Base-by-base conservation (phyloP, 805 yeast species). In the Candida arabinofermentans region DNA sequence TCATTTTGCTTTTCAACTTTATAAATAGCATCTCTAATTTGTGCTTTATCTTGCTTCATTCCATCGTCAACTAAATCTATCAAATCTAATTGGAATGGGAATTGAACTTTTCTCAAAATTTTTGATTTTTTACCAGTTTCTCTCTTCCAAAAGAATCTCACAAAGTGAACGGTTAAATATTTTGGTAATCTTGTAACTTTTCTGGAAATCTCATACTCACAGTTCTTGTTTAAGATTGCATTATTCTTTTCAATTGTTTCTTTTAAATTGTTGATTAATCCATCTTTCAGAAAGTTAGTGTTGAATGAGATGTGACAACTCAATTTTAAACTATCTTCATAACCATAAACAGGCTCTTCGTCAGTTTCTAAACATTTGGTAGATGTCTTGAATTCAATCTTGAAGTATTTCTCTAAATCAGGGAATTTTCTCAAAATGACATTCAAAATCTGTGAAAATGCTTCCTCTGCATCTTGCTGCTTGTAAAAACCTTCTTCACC, bases 381-480 rank as follows among this genome's bases (percentile, higher is more conserved):
- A 12, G 72, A 66, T 5, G 81, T 74, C 52, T 75, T 81, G 57
- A 86, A 84, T 30, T 72, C 70, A 35, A 95, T 70, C 36, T 76
- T 78, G 60, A 90, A 84, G 47, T 72, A 71, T 44, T 74, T 74
- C 39, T 78, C 77, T 29, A 79, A 62, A 17, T 77, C 72, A 21
- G 76, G 74, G 43, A 74, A 71, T 10, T 70, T 73, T 18, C 63
- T 55, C 27, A 73, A 62, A 45, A 87, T 62, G 24, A 72, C 65
- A 27, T 69, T 66, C 48, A 90, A 65, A 38, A 93, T 73, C 61
- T 85, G 91, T 7, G 96, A 83, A 66, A 80, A 89, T 14, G 91
- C 85, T 62, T 93, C 99, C 67, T 93, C 99, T 0, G 99, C 99
- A 69, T 93, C 99, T 66, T 93, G 99, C 67, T 93, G 99, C 64